A percentile compares a stretch with the other conserved stretches of the same genome.
These are phyloP conservation scores for Aspergillus amoenus DNA, from an alignment of 2,329 filamentous ascomycete genomes.

Conservation along the genomic window DNA sequence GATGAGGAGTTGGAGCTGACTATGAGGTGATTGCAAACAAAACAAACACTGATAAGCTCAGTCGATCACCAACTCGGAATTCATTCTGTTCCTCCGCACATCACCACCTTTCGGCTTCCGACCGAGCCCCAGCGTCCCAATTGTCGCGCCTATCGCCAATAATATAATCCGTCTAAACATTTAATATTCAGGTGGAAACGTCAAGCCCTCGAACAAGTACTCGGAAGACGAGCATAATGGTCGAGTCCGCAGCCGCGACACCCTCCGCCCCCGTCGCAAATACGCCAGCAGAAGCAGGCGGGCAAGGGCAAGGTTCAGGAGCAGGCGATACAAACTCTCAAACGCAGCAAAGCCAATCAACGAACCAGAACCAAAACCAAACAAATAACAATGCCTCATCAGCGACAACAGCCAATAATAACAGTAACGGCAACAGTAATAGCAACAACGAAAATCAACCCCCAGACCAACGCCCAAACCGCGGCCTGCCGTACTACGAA, in stretches of 20 bases:
- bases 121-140: neutral
- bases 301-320: neutral
- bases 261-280: conserved; percentile 16
- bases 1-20: neutral
- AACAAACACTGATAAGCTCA: conserved; percentile 34
- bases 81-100: neutral
- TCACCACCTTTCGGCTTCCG: neutral
- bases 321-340: neutral
- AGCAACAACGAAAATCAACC: conserved; percentile 18
- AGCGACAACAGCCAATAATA: conserved; percentile 8
- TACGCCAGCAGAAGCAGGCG: neutral
- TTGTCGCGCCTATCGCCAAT: neutral
- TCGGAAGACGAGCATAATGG: conserved; percentile 28
- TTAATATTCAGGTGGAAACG: neutral
- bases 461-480: conserved; percentile 32
- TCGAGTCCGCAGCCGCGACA: conserved; percentile 38
- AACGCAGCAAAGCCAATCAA: neutral
- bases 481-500: conserved; percentile 67
- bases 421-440: conserved; percentile 13
- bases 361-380: neutral
- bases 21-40: conserved; percentile 34
- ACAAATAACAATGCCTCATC: neutral
- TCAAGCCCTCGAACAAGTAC: neutral
- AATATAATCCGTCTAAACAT: neutral
- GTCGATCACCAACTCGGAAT: conserved; percentile 10